These are phyloP conservation scores for Vanderwaltozyma tropicalis DNA, from an alignment of 805 yeast genomes.

Conservation along the genomic window DNA sequence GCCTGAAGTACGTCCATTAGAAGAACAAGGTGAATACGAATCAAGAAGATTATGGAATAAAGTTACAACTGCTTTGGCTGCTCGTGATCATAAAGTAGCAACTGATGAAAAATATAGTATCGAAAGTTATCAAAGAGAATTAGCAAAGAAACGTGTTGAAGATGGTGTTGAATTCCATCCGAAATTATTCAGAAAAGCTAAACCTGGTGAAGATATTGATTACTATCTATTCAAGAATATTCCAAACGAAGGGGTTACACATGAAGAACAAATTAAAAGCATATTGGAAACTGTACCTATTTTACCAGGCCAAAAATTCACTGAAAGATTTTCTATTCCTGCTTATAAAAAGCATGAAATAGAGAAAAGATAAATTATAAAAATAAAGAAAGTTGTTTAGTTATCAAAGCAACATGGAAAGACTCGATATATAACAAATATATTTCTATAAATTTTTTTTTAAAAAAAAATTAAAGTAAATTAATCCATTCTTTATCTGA, in stretches of 20 bases:
- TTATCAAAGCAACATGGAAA: no score
- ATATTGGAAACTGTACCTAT: slow-evolving; percentile 65
- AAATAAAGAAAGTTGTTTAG: no score
- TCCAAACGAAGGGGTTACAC: slow-evolving; percentile 34
- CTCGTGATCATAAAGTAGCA: slow-evolving; percentile 70
- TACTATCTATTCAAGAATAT: slow-evolving; percentile 57
- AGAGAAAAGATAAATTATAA: slow-evolving; percentile 10
- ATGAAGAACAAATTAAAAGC: slow-evolving; percentile 44
- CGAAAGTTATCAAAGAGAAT: slow-evolving; percentile 74
- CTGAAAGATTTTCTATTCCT: slow-evolving; percentile 55
- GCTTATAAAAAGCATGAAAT: slow-evolving; percentile 45
- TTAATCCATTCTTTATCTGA: no score
- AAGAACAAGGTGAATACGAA: slow-evolving; percentile 73
- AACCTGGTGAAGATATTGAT: slow-evolving; percentile 43
- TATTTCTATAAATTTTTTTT: no score
- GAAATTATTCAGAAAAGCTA: slow-evolving; percentile 50
- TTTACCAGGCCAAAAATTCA: slow-evolving; percentile 68
- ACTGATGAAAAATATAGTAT: slow-evolving; percentile 82
- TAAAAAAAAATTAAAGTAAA: no score
- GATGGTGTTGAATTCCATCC: slow-evolving; percentile 78
- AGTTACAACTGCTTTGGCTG: slow-evolving; percentile 71
- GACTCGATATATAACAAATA: no score
- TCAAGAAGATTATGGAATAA: slow-evolving; percentile 75
- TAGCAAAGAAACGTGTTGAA: slow-evolving; percentile 63
- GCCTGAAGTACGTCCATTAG: slow-evolving; percentile 69